These are phyloP conservation scores for Polyporus tsugae DNA, from an alignment of 1,284 basidiomycete species.

Conservation along the genomic window DNA sequence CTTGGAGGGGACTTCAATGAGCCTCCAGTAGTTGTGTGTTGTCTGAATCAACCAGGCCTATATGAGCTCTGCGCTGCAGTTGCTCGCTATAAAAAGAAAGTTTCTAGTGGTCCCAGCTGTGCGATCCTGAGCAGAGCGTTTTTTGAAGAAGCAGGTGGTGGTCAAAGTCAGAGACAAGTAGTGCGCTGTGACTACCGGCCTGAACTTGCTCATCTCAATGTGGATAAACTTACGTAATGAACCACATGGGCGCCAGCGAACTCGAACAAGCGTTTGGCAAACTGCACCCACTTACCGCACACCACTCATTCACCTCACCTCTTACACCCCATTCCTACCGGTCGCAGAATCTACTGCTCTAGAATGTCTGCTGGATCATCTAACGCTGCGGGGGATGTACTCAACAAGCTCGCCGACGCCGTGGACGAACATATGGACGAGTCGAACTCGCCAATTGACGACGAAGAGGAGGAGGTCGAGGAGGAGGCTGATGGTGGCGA, in stretches of 20 bases:
- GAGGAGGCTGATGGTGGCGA: constrained; percentile 4
- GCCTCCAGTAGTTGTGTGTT: not conserved
- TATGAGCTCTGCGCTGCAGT: not conserved
- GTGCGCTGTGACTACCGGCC: not conserved
- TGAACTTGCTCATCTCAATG: not conserved
- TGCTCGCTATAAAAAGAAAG: not conserved
- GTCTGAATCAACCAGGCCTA: not conserved
- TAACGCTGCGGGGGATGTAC: constrained; percentile 2
- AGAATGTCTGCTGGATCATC: constrained; percentile 18
- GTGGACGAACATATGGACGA: constrained; percentile 42
- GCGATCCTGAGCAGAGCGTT: not conserved
- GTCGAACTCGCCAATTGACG: constrained; percentile 37
- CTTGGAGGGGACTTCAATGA: not conserved
- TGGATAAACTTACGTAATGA: not conserved
- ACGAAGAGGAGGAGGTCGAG: constrained; percentile 24
- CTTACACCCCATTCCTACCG: not conserved
- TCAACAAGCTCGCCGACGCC: constrained; percentile 35
- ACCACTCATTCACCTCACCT: not conserved
- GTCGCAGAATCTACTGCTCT: too few relatives aligned
- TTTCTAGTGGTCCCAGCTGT: not conserved
- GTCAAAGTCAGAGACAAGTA: not conserved
- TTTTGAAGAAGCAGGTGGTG: not conserved
- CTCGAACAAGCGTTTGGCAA: too few relatives aligned
- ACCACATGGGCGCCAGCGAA: not conserved
- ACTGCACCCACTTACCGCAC: not conserved